phyloP scores from a whole-genome alignment of 2,329 filamentous ascomycete genomes.

The Fusarium incarnatum region DNA sequence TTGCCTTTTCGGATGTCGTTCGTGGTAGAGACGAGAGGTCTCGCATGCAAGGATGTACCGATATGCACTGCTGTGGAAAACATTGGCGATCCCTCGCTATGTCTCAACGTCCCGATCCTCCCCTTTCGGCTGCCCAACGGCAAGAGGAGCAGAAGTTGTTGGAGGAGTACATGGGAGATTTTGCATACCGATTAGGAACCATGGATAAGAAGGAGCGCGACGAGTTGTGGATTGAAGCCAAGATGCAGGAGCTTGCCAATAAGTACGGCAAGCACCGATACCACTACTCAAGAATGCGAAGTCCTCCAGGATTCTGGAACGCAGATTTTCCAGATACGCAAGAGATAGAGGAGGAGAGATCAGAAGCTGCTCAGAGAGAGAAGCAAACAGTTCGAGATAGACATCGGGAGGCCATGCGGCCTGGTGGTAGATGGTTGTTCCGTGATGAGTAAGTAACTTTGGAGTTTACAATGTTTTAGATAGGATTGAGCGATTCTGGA shows the following conservation, averaged over 20 bases:
- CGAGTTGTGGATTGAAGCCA: slow-evolving; percentile 79
- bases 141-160: slow-evolving; percentile 63
- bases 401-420: slow-evolving; percentile 83
- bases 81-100: slow-evolving; percentile 75
- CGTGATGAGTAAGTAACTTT: slow-evolving; percentile 75
- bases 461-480: background rate
- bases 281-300: slow-evolving; percentile 74
- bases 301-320: slow-evolving; percentile 91
- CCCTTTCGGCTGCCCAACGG: slow-evolving; percentile 51
- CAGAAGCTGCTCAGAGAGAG: slow-evolving; percentile 73
- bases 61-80: slow-evolving; percentile 80
- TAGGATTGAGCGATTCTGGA: background rate
- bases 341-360: slow-evolving; percentile 74
- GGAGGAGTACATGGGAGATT: slow-evolving; percentile 68
- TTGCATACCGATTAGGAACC: slow-evolving; percentile 66
- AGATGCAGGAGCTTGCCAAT: slow-evolving; percentile 78
- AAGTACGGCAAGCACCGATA: slow-evolving; percentile 82
- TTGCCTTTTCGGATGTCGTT: slow-evolving; percentile 80
- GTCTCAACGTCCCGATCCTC: slow-evolving; percentile 58
- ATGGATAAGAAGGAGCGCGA: slow-evolving; percentile 72
- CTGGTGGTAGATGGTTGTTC: slow-evolving; percentile 82
- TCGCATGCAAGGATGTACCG: slow-evolving; percentile 78
- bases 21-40: slow-evolving; percentile 76
- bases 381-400: slow-evolving; percentile 75
- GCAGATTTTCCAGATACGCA: slow-evolving; percentile 91